Evolutionary conservation across 306 rosid genomes (phyloP).

Genomic region (Sindora glabra): DNA sequence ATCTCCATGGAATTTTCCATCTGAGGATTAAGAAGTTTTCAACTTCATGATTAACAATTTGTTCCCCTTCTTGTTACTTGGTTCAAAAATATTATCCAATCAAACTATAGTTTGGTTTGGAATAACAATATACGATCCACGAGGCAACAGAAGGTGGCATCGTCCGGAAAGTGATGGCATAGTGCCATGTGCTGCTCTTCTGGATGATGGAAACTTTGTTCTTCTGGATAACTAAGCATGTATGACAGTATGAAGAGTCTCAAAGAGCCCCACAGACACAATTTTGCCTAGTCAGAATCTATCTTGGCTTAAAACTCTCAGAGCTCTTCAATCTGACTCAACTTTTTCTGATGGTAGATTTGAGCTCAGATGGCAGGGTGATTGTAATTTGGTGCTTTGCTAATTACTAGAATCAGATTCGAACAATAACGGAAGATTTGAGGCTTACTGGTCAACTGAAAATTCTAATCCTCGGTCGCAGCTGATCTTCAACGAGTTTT

Average conservation of each 20-base stretch:
- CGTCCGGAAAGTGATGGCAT: not conserved
- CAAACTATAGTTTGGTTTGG: constrained; percentile 21
- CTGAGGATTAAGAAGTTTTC: not conserved
- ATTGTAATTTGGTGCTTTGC: constrained; percentile 15
- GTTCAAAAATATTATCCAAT: constrained; percentile 4
- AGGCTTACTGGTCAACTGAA: constrained; percentile 2
- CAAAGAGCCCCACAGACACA: constrained; percentile 12
- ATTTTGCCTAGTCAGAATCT: constrained; percentile 25
- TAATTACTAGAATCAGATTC: not conserved
- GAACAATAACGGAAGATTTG: not conserved
- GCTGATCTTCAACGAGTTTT: constrained; percentile 15
- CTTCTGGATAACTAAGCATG: not conserved
- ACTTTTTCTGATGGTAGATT: constrained; percentile 19
- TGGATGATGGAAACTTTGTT: constrained; percentile 16
- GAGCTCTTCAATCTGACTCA: not conserved
- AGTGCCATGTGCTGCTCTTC: not conserved
- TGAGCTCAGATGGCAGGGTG: not conserved
- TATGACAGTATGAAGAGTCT: constrained; percentile 37
- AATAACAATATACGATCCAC: not conserved
- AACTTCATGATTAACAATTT: not conserved
- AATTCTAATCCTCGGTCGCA: not conserved
- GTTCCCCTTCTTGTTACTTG: constrained; percentile 13
- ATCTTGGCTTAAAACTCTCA: not conserved
- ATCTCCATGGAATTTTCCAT: not conserved
- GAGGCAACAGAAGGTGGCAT: not conserved